phyloP scores from a whole-genome alignment of 257 asterid species.

The Agastache rugosa region DNA sequence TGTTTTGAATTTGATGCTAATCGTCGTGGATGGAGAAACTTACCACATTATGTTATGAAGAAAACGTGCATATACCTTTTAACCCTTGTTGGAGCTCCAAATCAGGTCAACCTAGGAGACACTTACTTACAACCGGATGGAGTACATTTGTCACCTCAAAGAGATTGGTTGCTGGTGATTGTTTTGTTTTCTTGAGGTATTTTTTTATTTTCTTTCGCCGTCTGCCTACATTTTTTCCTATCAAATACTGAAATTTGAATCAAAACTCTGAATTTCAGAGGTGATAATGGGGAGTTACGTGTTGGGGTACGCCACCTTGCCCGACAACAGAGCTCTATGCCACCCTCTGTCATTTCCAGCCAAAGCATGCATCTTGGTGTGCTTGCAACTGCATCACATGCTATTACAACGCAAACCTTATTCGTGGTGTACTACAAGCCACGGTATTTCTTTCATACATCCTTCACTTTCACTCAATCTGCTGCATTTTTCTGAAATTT shows the following conservation, averaged over 20 bases:
- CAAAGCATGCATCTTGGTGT: conserved; percentile 95
- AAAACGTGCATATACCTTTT: too few relatives aligned
- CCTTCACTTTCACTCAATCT: not conserved
- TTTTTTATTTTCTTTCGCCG: not conserved
- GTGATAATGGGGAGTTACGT: conserved; percentile 65
- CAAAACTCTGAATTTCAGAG: conserved; percentile 46
- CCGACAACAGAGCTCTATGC: conserved; percentile 69
- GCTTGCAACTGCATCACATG: conserved; percentile 86
- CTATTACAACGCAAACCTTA: conserved; percentile 64
- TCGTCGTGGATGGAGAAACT: not conserved
- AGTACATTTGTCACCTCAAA: conserved; percentile 83
- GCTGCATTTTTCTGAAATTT: not conserved
- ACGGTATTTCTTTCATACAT: conserved; percentile 47
- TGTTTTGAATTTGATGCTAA: not conserved
- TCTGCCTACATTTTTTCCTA: not conserved
- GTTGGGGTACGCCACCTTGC: conserved; percentile 81
- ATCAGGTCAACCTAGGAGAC: conserved; percentile 93
- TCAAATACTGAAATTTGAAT: conserved; percentile 5
- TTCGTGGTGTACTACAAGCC: conserved; percentile 84
- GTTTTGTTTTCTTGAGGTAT: conserved; percentile 79
- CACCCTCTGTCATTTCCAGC: conserved; percentile 81
- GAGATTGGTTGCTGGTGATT: conserved; percentile 70
- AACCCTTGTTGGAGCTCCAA: too few relatives aligned
- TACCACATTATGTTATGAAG: not conserved
- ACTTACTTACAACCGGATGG: conserved; percentile 87